Conservation (phyloP, 2,329 filamentous ascomycete species). For the Sclerotinia trifoliorum region DNA sequence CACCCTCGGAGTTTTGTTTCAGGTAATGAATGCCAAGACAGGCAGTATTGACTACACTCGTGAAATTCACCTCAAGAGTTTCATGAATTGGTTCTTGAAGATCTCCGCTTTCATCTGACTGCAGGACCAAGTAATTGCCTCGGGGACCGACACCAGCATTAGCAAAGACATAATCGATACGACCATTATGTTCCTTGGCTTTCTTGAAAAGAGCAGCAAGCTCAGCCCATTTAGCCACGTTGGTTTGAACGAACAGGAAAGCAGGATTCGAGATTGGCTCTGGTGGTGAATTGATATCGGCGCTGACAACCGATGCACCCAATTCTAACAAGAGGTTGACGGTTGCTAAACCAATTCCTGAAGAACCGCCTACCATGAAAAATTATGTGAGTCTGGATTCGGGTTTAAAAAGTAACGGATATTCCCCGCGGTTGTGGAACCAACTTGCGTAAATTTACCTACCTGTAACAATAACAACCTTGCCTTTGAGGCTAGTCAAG, state of each 20-base stretch:
- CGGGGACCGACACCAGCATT: conserved; percentile 56
- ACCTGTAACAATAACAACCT: conserved; percentile 56
- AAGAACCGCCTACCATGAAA: conserved; percentile 50
- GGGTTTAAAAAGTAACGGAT: neutral
- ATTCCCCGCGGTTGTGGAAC: conserved; percentile 2
- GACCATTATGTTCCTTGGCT: conserved; percentile 41
- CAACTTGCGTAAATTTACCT: conserved; percentile 35
- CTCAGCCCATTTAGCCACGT: conserved; percentile 46
- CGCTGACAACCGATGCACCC: conserved; percentile 55
- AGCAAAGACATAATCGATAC: conserved; percentile 34
- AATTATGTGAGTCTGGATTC: conserved; percentile 16
- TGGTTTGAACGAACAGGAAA: conserved; percentile 46
- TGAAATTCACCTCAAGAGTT: conserved; percentile 51
- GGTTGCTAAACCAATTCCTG: conserved; percentile 60
- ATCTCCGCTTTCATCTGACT: conserved; percentile 51
- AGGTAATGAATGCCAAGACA: conserved; percentile 52
- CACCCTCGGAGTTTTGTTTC: conserved; percentile 47
- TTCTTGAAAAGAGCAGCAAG: conserved; percentile 52
- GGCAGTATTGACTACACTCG: conserved; percentile 50
- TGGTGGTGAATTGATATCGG: conserved; percentile 49
- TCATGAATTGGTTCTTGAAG: conserved; percentile 46
- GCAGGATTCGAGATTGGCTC: conserved; percentile 34
- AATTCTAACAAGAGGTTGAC: conserved; percentile 50
- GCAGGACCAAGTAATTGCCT: conserved; percentile 47
- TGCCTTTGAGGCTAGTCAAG: conserved; percentile 46